These are phyloP conservation scores for Pichia sp. DNA, from an alignment of 1,139 yeast species.

Conservation along the genomic window DNA sequence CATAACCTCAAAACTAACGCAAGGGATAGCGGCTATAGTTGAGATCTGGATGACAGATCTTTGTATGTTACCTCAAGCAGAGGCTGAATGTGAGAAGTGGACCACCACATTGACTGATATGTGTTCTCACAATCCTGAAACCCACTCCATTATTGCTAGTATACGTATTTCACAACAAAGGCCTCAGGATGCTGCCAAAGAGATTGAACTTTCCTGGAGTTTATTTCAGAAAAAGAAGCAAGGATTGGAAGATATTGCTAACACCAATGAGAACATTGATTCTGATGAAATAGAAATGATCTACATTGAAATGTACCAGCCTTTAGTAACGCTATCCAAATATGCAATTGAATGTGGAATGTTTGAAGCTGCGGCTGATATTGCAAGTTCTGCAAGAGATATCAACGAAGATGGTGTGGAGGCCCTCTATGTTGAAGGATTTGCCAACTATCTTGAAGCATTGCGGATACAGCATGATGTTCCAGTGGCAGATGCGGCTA, in stretches of 20 bases:
- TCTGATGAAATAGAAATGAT: conserved; percentile 36
- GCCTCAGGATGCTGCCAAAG: conserved; percentile 65
- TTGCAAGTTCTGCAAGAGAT: conserved; percentile 60
- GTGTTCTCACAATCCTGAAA: conserved; percentile 65
- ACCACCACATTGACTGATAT: conserved; percentile 62
- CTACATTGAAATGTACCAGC: conserved; percentile 61
- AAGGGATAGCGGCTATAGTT: conserved; percentile 78
- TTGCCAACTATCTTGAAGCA: conserved; percentile 61
- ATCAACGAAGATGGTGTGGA: conserved; percentile 82
- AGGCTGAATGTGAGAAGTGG: conserved; percentile 67
- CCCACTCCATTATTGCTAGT: conserved; percentile 78
- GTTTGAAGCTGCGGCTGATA: conserved; percentile 59
- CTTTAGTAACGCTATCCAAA: conserved; percentile 64
- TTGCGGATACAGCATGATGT: conserved; percentile 36
- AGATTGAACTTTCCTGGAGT: conserved; percentile 70
- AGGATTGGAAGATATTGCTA: conserved; percentile 45
- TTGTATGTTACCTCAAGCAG: conserved; percentile 92
- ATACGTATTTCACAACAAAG: conserved; percentile 86
- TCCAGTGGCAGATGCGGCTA: conserved; percentile 23
- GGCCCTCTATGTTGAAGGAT: conserved; percentile 74
- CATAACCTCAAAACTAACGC: conserved; percentile 54
- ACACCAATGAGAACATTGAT: conserved; percentile 20
- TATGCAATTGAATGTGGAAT: conserved; percentile 74
- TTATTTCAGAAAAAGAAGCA: conserved; percentile 52
- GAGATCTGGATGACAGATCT: conserved; percentile 99